phyloP scores from a whole-genome alignment of 108 stramenopile species.

The Pseudonitzschia multistriata region DNA sequence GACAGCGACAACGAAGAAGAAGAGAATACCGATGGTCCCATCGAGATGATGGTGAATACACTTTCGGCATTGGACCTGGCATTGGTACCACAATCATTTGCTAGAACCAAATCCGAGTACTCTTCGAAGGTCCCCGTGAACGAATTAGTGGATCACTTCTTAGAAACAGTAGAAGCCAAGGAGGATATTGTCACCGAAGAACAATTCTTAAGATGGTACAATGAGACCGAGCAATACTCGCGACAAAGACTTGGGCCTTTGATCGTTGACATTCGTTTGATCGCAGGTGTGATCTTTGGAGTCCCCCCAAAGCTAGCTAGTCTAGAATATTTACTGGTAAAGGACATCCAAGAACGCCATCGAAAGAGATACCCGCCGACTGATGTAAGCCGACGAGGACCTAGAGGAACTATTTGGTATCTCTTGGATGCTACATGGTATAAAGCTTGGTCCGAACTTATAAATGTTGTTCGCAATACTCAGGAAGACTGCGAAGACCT shows the following conservation, averaged over 20 bases:
- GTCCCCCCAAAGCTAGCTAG: constrained; percentile 66
- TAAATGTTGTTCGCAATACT: constrained; percentile 43
- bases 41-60: constrained; percentile 18
- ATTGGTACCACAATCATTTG: constrained; percentile 37
- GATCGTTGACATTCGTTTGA: constrained; percentile 67
- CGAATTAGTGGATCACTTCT: constrained; percentile 37
- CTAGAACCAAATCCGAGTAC: neutral
- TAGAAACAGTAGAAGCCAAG: constrained; percentile 10
- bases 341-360: constrained; percentile 72
- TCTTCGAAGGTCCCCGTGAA: constrained; percentile 24
- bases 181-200: constrained; percentile 24
- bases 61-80: constrained; percentile 52
- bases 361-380: constrained; percentile 68
- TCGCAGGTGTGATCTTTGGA: constrained; percentile 78
- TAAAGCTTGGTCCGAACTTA: constrained; percentile 45
- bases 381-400: constrained; percentile 66
- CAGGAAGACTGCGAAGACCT: constrained; percentile 48
- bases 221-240: neutral
- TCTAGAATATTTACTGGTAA: constrained; percentile 58
- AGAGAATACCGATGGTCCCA: constrained; percentile 4
- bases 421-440: constrained; percentile 76
- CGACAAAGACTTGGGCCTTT: constrained; percentile 58
- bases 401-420: constrained; percentile 81
- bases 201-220: constrained; percentile 70
- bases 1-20: constrained; percentile 26